Evolutionary conservation across 2,329 filamentous ascomycete species (phyloP).

Genomic region (Clarireedia monteithiana): DNA sequence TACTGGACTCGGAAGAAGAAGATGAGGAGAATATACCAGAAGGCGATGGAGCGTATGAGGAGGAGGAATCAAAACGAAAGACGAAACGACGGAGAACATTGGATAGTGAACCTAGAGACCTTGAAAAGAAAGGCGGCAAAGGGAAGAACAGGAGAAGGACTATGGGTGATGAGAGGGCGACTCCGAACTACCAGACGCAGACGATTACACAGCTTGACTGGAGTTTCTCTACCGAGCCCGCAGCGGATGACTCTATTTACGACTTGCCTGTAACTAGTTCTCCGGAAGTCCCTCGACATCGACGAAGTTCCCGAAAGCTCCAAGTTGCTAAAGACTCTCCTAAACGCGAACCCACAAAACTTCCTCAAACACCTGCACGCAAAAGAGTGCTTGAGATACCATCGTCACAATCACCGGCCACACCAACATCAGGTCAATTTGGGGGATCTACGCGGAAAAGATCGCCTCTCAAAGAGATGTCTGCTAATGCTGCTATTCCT

Average conservation of each 20-base stretch:
- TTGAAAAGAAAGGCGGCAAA: not conserved
- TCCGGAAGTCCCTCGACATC: not conserved
- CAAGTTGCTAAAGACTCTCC: not conserved
- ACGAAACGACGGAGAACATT: constrained; percentile 19
- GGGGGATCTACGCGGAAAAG: constrained; percentile 11
- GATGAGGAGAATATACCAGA: constrained; percentile 12
- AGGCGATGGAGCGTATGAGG: constrained; percentile 14
- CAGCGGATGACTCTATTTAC: constrained; percentile 13
- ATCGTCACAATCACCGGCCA: constrained; percentile 29
- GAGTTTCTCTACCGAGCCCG: not conserved
- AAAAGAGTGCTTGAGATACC: constrained; percentile 22
- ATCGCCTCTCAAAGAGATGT: constrained; percentile 18
- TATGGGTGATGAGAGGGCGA: constrained; percentile 13
- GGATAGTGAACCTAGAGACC: not conserved
- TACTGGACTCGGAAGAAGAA: constrained; percentile 1
- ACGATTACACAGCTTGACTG: constrained; percentile 25
- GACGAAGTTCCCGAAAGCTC: constrained; percentile 1
- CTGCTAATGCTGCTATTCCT: constrained; percentile 21
- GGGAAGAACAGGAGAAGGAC: constrained; percentile 20
- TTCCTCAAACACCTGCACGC: constrained; percentile 23
- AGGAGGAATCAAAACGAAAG: constrained; percentile 13
- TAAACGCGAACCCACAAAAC: constrained; percentile 13
- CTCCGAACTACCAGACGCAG: constrained; percentile 21
- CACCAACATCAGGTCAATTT: constrained; percentile 22
- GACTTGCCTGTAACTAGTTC: constrained; percentile 17